These are phyloP conservation scores for Glycine soja DNA, from an alignment of 306 rosid species.

Conservation along the genomic window DNA sequence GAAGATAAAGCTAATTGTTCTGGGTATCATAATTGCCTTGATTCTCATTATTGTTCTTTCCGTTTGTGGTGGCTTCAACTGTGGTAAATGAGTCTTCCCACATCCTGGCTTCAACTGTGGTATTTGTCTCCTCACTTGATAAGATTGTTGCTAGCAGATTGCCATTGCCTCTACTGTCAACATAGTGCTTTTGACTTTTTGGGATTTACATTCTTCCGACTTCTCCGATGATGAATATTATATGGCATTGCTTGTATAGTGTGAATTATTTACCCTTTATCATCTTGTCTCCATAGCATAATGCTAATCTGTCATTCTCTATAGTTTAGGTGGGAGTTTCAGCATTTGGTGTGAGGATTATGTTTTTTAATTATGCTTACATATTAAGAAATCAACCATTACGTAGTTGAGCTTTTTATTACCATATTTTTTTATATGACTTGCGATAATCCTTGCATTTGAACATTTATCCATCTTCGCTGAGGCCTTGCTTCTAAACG, in stretches of 20 bases:
- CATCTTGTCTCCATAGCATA: conserved; percentile 24
- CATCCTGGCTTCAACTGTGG: conserved; percentile 66
- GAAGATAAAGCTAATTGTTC: conserved; percentile 86
- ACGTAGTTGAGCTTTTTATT: conserved; percentile 19
- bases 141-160: conserved; percentile 39
- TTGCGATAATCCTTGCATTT: not conserved
- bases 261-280: conserved; percentile 29
- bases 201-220: conserved; percentile 45
- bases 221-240: conserved; percentile 40
- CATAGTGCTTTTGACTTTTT: conserved; percentile 42
- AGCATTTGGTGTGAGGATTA: conserved; percentile 40
- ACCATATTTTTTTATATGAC: not conserved
- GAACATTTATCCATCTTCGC: too few species aligned
- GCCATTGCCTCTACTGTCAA: conserved; percentile 33
- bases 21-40: conserved; percentile 72
- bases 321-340: conserved; percentile 37
- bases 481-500: too few species aligned
- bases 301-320: conserved; percentile 31
- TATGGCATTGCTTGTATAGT: conserved; percentile 65
- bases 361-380: conserved; percentile 34
- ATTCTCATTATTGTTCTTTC: conserved; percentile 84
- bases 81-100: conserved; percentile 56
- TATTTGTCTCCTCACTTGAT: conserved; percentile 38
- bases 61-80: conserved; percentile 73
- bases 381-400: conserved; percentile 34